These are phyloP conservation scores for Lipomyces yamanashiensis DNA, from an alignment of 805 yeast species.

Conservation along the genomic window DNA sequence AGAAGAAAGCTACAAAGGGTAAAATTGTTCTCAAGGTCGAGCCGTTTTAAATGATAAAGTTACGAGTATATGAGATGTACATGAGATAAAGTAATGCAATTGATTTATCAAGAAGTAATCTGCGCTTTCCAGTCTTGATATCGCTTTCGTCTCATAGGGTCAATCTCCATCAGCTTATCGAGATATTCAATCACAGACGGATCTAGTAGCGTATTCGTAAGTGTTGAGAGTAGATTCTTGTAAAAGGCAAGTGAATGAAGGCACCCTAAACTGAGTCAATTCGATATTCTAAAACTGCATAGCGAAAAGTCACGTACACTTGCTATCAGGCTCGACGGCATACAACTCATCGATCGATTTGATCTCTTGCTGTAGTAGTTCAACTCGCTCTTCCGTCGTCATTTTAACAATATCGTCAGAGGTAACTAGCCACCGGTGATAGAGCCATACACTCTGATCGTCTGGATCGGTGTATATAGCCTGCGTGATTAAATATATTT, in stretches of 20 bases:
- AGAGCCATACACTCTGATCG: constrained; percentile 92
- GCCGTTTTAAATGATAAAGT: constrained; percentile 19
- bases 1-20: constrained; percentile 61
- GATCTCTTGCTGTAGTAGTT: constrained; percentile 54
- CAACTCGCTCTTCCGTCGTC: constrained; percentile 44
- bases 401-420: constrained; percentile 44
- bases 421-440: constrained; percentile 74
- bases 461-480: constrained; percentile 93
- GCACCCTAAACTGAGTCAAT: constrained; percentile 53
- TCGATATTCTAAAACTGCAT: background rate
- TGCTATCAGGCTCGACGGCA: constrained; percentile 72
- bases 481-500: constrained; percentile 69
- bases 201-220: constrained; percentile 30
- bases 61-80: background rate
- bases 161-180: constrained; percentile 55
- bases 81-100: no score
- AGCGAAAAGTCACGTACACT: constrained; percentile 45
- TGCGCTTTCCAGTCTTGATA: constrained; percentile 46
- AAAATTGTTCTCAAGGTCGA: constrained; percentile 58
- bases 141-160: constrained; percentile 67
- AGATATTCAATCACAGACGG: constrained; percentile 45
- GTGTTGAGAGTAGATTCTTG: constrained; percentile 42
- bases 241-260: constrained; percentile 61
- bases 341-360: constrained; percentile 63
- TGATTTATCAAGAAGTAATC: constrained; percentile 3